These are phyloP conservation scores for Schizophyllum amplum DNA, from an alignment of 1,284 basidiomycete genomes.

Conservation along the genomic window DNA sequence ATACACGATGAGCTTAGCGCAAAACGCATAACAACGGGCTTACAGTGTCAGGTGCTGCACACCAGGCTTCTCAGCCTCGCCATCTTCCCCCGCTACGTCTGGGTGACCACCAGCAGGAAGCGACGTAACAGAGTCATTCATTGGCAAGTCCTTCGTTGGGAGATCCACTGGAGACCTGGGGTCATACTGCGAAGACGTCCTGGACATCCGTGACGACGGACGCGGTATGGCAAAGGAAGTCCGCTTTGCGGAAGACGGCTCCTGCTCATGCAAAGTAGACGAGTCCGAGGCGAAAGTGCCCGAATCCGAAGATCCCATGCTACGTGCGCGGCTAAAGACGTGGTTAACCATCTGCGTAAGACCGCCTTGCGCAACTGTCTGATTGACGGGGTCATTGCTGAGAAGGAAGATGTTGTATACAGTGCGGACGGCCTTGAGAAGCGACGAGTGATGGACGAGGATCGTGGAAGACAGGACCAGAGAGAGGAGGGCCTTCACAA, in stretches of 20 bases:
- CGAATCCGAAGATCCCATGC: background rate
- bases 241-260: background rate
- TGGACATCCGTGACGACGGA: background rate
- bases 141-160: background rate
- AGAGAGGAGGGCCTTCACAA: slow-evolving; percentile 88
- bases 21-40: slow-evolving; percentile 6
- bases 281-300: background rate
- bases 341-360: slow-evolving; percentile 97
- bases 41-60: background rate
- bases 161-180: background rate
- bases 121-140: background rate
- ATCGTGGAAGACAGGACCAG: slow-evolving; percentile 81
- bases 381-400: slow-evolving; percentile 83
- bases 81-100: background rate
- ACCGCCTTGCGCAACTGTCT: slow-evolving; percentile 94
- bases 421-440: slow-evolving; percentile 91
- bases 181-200: background rate
- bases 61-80: background rate
- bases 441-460: slow-evolving; percentile 86
- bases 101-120: background rate
- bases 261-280: background rate
- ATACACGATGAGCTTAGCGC: background rate
- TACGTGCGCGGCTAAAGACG: slow-evolving; percentile 71
- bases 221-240: background rate
- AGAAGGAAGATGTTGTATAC: slow-evolving; percentile 96